Evolutionary conservation across 2,329 filamentous ascomycete genomes (phyloP).

Genomic region (Hymenoscyphus occultus): DNA sequence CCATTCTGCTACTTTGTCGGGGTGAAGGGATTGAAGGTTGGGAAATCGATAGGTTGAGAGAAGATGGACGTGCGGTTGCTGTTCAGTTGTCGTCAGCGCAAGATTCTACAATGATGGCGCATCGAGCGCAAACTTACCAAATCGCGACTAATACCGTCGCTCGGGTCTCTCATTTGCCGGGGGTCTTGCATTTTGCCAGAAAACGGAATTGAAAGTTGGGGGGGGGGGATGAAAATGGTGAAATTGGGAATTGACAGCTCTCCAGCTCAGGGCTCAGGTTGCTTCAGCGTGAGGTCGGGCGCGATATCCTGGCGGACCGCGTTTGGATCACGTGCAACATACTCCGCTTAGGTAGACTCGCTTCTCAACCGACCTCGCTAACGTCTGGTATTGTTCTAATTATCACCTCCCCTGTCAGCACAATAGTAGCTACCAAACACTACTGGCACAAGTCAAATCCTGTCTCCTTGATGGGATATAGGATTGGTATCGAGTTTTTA

Average conservation of each 20-base stretch:
- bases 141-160: conserved; percentile 43
- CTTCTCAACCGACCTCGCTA: neutral
- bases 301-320: neutral
- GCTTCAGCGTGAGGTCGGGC: too few relatives aligned
- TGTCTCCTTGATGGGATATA: too few relatives aligned
- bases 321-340: neutral
- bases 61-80: conserved; percentile 71
- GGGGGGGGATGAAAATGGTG: neutral
- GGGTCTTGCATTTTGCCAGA: neutral
- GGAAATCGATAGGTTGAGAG: conserved; percentile 83
- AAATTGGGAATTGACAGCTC: neutral
- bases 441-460: too few relatives aligned
- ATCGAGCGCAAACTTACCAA: conserved; percentile 38
- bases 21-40: conserved; percentile 64
- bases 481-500: too few relatives aligned
- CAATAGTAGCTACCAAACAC: neutral
- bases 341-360: neutral
- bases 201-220: neutral
- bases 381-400: neutral
- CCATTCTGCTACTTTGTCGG: conserved; percentile 78
- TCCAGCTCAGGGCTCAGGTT: neutral
- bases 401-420: neutral
- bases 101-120: conserved; percentile 11
- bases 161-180: conserved; percentile 43
- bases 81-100: conserved; percentile 18